Base-by-base conservation (phyloP, 1,284 basidiomycete genomes). In the Malassezia brasiliensis region DNA sequence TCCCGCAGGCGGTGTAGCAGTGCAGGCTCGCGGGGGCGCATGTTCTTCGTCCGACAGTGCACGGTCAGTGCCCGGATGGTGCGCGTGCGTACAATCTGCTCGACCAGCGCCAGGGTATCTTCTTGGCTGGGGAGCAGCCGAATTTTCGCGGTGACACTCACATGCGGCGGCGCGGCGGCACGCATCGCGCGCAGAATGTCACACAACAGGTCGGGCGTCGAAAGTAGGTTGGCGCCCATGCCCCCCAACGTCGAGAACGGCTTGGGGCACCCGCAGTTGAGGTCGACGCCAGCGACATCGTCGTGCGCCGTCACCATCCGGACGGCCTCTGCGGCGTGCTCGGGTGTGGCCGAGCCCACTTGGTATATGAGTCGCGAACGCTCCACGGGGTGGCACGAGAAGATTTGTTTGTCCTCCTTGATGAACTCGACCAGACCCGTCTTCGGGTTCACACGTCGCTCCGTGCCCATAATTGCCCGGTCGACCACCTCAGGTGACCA, bases 401-500 rank as follows among this genome's bases (percentile, higher is more conserved):
- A 98, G 64, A 98, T 86, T 11, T 83, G 19, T 83, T 83, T 78
- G 85, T 85, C 44, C 69, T 79, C 64, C 58, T 81, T 81, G 45
- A 85, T 80, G 76, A 86, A 98, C 10, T 86, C 86, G 59, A 99
- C 80, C n/a, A 91, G 83, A 15, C 93, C 93, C 0, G 88, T 90
- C 17, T 78, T 69, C 88, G 90, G 83, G 79, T 96, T 84, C 12
- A 96, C 88, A 20, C 79, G 81, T 52, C 93, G 81, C 62, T 84
- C 81, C 0, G 87, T 78, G 53, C 91, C 88, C 42, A 98, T 80
- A 55, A 99, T 90, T 12, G 94, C 94, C 76, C 87, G 89, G 77
- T 99, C 94, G 6, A 99, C 86, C 42, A 90, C 86, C 74, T 98
- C 94, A 0, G 93, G 94, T 10, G 88, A 85, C 94, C 94, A 99